These are phyloP conservation scores for Besnoitia besnoiti DNA, from an alignment of 169 alveolate genomes.

Conservation along the genomic window DNA sequence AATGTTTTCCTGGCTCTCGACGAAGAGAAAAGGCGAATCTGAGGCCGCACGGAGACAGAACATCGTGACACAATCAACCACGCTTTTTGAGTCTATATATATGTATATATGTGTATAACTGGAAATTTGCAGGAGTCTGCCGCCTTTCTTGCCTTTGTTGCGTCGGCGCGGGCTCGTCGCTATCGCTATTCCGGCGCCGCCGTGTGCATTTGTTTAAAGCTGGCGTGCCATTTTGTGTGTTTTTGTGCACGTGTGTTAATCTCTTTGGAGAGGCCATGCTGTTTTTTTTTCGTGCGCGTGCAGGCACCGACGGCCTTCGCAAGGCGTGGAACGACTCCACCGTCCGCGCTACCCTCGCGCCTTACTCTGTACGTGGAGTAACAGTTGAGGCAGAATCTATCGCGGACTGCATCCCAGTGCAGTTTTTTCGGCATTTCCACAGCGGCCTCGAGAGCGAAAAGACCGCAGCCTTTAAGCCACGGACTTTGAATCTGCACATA, in stretches of 20 bases:
- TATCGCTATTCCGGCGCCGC: neutral
- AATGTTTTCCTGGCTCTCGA: neutral
- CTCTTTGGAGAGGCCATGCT: neutral
- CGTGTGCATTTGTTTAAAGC: neutral
- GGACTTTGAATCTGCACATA: too few relatives aligned
- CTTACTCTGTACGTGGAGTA: conserved; percentile 82
- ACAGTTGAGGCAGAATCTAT: too few relatives aligned
- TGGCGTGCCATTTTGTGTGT: neutral
- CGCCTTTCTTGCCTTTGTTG: neutral
- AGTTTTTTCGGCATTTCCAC: neutral
- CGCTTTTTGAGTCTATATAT: neutral
- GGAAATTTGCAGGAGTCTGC: neutral
- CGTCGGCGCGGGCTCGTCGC: neutral
- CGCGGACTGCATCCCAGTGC: too few relatives aligned
- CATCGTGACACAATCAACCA: neutral
- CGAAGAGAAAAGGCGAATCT: conserved; percentile 15
- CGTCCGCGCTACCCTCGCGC: conserved; percentile 90
- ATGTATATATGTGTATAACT: neutral
- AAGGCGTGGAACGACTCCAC: conserved; percentile 91
- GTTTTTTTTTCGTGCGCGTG: too few relatives aligned
- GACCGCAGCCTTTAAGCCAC: neutral
- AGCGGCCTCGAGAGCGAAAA: neutral
- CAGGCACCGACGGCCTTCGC: conserved; percentile 86
- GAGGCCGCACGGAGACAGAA: neutral
- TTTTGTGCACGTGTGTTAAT: neutral